These are phyloP conservation scores for Narthecium ossifragum DNA, from an alignment of 106 monocot species.

Conservation along the genomic window DNA sequence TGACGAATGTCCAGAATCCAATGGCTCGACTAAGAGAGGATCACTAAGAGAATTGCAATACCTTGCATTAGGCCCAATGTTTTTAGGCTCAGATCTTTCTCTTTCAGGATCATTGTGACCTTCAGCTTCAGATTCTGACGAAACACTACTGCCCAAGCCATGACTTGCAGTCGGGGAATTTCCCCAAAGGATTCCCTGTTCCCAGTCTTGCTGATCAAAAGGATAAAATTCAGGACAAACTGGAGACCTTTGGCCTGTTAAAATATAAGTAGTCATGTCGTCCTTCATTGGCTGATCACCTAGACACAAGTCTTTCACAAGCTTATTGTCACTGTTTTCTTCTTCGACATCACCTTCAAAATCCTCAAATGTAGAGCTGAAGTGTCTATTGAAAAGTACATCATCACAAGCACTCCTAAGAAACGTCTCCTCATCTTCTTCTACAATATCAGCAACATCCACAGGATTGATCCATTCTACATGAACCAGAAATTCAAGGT, in stretches of 20 bases:
- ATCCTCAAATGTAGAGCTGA: constrained; percentile 19
- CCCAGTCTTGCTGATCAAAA: constrained; percentile 93
- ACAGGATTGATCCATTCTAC: constrained; percentile 29
- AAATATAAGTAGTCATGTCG: constrained; percentile 10
- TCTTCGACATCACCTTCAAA: constrained; percentile 31
- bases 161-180: constrained; percentile 63
- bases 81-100: constrained; percentile 6
- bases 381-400: constrained; percentile 16
- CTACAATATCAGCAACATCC: constrained; percentile 49
- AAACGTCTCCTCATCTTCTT: constrained; percentile 81
- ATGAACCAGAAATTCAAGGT: too few relatives aligned
- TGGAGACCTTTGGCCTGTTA: constrained; percentile 23
- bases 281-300: constrained; percentile 83
- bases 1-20: constrained; percentile 19
- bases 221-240: constrained; percentile 72
- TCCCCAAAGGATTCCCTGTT: constrained; percentile 86
- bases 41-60: constrained; percentile 8
- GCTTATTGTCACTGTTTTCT: constrained; percentile 16
- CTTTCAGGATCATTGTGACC: constrained; percentile 17
- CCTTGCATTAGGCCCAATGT: constrained; percentile 11
- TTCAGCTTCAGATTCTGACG: constrained; percentile 48
- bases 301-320: constrained; percentile 44
- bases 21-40: constrained; percentile 21
- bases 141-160: constrained; percentile 26
- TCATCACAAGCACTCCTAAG: constrained; percentile 43